A percentile compares a stretch with the other conserved stretches of the same genome.
phyloP scores from a whole-genome alignment of 768 basidiomycete genomes.

The Coprinopsis strossmayeri region DNA sequence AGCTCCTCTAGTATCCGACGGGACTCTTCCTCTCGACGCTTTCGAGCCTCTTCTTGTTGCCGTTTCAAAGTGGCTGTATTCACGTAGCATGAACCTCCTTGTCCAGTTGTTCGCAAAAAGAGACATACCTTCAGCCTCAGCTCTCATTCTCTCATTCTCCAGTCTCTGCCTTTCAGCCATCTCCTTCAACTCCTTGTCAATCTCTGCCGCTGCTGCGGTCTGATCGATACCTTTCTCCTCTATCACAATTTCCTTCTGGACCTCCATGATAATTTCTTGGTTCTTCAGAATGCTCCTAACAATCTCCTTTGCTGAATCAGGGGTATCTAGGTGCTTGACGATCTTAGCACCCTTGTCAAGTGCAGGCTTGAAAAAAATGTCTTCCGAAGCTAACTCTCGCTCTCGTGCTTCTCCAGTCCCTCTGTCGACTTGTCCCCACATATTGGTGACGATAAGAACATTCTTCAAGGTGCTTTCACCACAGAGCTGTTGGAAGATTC shows the following conservation, averaged over 20 bases:
- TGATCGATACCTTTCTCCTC: slow-evolving; percentile 36
- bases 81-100: not conserved
- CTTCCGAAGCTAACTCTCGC: slow-evolving; percentile 25
- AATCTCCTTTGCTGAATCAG: slow-evolving; percentile 33
- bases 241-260: slow-evolving; percentile 50
- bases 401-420: slow-evolving; percentile 33
- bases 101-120: not conserved
- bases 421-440: slow-evolving; percentile 39
- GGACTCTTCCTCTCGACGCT: slow-evolving; percentile 37
- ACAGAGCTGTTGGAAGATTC: slow-evolving; percentile 47
- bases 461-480: slow-evolving; percentile 42
- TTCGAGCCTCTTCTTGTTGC: slow-evolving; percentile 39
- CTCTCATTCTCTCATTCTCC: slow-evolving; percentile 40
- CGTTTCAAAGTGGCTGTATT: slow-evolving; percentile 4
- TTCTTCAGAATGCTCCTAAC: slow-evolving; percentile 31
- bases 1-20: slow-evolving; percentile 14
- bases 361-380: slow-evolving; percentile 40
- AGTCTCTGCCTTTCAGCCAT: slow-evolving; percentile 37
- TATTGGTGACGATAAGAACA: slow-evolving; percentile 48
- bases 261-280: slow-evolving; percentile 32
- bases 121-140: slow-evolving; percentile 32
- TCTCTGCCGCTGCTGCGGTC: slow-evolving; percentile 47
- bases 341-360: slow-evolving; percentile 38
- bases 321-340: slow-evolving; percentile 30
- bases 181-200: slow-evolving; percentile 41